phyloP scores from a whole-genome alignment of 305 asterid genomes.

The Solanum hybrid region DNA sequence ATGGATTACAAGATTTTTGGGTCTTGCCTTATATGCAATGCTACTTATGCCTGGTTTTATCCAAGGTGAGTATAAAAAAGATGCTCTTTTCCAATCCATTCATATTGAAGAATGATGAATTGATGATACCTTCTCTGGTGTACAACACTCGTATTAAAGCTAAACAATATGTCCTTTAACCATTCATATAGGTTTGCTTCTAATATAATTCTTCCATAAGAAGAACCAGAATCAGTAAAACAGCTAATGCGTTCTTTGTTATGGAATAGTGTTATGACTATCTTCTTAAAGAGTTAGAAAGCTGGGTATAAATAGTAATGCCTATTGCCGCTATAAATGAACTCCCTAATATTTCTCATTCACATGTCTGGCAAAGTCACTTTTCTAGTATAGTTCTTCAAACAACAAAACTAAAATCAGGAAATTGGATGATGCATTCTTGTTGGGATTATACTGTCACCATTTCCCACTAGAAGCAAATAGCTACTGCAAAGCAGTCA shows the following conservation, averaged over 20 bases:
- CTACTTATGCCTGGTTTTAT: conserved; percentile 96
- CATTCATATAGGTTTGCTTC: not conserved
- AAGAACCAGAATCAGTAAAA: not conserved
- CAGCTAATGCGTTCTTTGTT: not conserved
- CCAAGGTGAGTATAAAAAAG: conserved; percentile 46
- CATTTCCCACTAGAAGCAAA: not conserved
- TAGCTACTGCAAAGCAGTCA: not conserved
- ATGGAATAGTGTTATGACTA: not conserved
- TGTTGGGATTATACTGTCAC: not conserved
- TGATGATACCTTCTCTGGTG: not conserved
- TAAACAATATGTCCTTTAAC: not conserved
- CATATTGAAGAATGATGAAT: not conserved
- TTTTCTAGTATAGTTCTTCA: not conserved
- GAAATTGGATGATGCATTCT: not conserved
- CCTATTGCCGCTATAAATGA: not conserved
- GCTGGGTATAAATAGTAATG: not conserved
- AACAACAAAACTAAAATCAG: not conserved
- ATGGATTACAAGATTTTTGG: conserved; percentile 79
- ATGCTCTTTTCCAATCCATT: not conserved
- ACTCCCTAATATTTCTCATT: not conserved
- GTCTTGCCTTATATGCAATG: conserved; percentile 74
- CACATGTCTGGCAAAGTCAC: not conserved
- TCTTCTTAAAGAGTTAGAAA: not conserved
- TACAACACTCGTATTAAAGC: not conserved
- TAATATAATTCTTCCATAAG: not conserved